A percentile compares a stretch with the other conserved stretches of the same genome.
Evolutionary conservation across 179 eudicot genomes (phyloP).

Genomic region (Silene coronaria): DNA sequence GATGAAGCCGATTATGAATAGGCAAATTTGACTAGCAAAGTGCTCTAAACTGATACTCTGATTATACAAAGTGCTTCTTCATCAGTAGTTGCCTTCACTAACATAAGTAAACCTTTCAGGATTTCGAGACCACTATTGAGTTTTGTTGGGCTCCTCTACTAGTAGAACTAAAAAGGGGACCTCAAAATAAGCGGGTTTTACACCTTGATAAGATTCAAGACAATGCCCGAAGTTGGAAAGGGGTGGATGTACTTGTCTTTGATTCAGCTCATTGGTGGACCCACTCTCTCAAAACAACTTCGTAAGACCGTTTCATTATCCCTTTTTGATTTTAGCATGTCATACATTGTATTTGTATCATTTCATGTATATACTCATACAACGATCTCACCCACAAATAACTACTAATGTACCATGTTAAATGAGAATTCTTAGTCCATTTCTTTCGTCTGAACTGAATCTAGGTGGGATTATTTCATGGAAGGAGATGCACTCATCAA

Average conservation of each 20-base stretch:
- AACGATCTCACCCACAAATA: no score
- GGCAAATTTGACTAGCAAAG: no score
- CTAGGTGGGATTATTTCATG: slow-evolving; percentile 72
- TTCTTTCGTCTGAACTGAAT: not conserved
- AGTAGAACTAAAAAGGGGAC: slow-evolving; percentile 50
- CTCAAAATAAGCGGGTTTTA: slow-evolving; percentile 44
- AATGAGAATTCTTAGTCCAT: not conserved
- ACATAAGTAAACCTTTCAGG: slow-evolving; percentile 34
- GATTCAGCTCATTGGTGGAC: slow-evolving; percentile 98
- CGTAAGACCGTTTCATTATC: slow-evolving; percentile 36
- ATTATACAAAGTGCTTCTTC: no score
- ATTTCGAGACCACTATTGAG: slow-evolving; percentile 64
- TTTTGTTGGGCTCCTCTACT: slow-evolving; percentile 81
- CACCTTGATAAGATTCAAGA: slow-evolving; percentile 73
- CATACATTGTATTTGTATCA: no score
- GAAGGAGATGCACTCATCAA: slow-evolving; percentile 40
- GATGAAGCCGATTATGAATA: no score
- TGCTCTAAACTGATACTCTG: no score
- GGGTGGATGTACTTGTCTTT: slow-evolving; percentile 65
- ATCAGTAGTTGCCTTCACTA: not conserved
- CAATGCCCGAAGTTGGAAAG: slow-evolving; percentile 72
- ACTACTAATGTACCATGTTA: not conserved
- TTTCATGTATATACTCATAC: no score
- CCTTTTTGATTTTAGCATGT: no score
- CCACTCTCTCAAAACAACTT: slow-evolving; percentile 44